These are phyloP conservation scores for Phyllosticta citribraziliensis DNA, from an alignment of 2,329 filamentous ascomycete species.

Conservation along the genomic window DNA sequence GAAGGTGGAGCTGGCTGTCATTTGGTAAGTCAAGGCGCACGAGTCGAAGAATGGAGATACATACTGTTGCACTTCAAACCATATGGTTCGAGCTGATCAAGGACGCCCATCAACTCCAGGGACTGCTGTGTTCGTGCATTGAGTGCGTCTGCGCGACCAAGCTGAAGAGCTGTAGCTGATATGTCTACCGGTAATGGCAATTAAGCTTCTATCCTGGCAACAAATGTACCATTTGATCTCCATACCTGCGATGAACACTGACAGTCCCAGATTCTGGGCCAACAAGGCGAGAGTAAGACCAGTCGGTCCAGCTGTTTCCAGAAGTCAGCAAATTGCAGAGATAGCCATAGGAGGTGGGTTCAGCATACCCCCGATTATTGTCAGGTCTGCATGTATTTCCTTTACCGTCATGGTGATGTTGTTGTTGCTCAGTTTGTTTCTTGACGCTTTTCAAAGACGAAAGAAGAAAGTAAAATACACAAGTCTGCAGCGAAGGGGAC, in stretches of 20 bases:
- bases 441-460: background rate
- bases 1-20: slow-evolving; percentile 39
- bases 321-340: background rate
- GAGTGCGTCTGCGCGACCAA: slow-evolving; percentile 40
- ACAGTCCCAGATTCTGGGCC: slow-evolving; percentile 33
- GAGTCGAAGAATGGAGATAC: background rate
- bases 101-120: slow-evolving; percentile 35
- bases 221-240: background rate
- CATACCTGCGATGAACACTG: slow-evolving; percentile 29
- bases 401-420: slow-evolving; percentile 4
- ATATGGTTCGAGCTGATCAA: slow-evolving; percentile 32
- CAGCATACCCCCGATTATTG: slow-evolving; percentile 14
- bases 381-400: slow-evolving; percentile 3
- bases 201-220: background rate
- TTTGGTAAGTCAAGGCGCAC: background rate
- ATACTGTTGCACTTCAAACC: slow-evolving; percentile 44
- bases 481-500: background rate
- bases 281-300: slow-evolving; percentile 38
- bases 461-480: background rate
- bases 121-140: slow-evolving; percentile 43
- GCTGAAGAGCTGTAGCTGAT: slow-evolving; percentile 22
- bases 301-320: slow-evolving; percentile 33
- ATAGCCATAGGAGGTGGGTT: background rate
- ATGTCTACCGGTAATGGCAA: background rate
- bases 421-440: background rate